Conservation (phyloP, 2,329 filamentous ascomycete genomes). For the Clonostachys solani region DNA sequence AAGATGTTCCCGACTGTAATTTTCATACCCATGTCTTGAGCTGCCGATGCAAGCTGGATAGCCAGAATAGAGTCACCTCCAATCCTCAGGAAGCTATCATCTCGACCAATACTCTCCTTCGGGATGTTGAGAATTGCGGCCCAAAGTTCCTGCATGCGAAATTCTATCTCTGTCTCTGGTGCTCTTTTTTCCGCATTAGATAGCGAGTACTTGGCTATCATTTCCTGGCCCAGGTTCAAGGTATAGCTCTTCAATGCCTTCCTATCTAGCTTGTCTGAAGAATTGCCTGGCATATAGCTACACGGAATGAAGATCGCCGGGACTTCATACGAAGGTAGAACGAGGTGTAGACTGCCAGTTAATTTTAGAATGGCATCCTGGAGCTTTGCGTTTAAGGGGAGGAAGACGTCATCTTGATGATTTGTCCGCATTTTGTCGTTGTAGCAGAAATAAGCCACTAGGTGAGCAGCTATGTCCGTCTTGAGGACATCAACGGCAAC, state of each 20-base stretch:
- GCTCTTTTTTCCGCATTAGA: constrained; percentile 10
- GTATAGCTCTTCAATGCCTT: not conserved
- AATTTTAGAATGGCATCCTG: not conserved
- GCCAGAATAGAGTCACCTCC: constrained; percentile 10
- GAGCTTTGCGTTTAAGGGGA: not conserved
- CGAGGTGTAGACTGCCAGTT: not conserved
- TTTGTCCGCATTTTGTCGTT: not conserved
- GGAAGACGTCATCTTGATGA: not conserved
- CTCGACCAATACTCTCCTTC: constrained; percentile 1
- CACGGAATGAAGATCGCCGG: constrained; percentile 6
- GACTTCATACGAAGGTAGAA: constrained; percentile 7
- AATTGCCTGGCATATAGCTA: constrained; percentile 6
- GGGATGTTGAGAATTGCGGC: not conserved
- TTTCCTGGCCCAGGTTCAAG: constrained; percentile 1
- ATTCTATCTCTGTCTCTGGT: not conserved
- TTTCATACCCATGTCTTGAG: not conserved
- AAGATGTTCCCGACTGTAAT: constrained; percentile 5
- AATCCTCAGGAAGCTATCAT: constrained; percentile 7
- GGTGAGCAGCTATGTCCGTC: not conserved
- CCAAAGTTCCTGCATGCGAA: not conserved
- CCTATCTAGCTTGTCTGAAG: constrained; percentile 7
- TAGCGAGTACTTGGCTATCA: constrained; percentile 10
- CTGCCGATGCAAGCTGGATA: constrained; percentile 4
- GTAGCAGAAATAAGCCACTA: not conserved
- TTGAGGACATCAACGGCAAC: constrained; percentile 5